Conservation (phyloP, 1,139 yeast genomes). For the Yamadazyma diddensiae region DNA sequence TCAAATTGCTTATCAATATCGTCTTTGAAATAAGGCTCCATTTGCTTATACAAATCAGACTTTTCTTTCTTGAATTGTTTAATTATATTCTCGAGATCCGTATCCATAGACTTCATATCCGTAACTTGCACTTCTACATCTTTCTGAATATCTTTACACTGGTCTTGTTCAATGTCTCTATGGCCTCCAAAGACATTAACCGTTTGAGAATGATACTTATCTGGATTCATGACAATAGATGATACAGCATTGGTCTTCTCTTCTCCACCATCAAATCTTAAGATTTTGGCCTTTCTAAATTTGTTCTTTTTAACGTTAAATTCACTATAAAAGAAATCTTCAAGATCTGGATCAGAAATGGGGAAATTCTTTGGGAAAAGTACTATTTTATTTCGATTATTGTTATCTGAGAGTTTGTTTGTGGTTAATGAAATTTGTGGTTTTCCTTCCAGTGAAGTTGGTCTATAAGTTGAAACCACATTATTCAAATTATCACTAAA, state of each 20-base stretch:
- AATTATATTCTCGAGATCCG: slow-evolving; percentile 14
- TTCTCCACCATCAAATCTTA: slow-evolving; percentile 10
- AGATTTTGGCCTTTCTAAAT: slow-evolving; percentile 4
- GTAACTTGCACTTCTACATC: slow-evolving; percentile 12
- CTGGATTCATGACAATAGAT: slow-evolving; percentile 4
- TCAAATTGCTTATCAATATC: slow-evolving; percentile 18
- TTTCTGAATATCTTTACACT: slow-evolving; percentile 9
- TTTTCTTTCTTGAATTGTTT: slow-evolving; percentile 9
- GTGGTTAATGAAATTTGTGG: too few relatives aligned
- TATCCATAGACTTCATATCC: slow-evolving; percentile 9
- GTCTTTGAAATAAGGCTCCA: slow-evolving; percentile 18
- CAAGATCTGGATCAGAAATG: slow-evolving; percentile 5
- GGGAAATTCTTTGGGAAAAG: slow-evolving; percentile 17
- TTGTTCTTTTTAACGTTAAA: slow-evolving; percentile 5
- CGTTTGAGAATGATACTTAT: slow-evolving; percentile 9
- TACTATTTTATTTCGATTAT: slow-evolving; percentile 7
- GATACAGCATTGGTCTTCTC: slow-evolving; percentile 11
- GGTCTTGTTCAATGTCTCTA: slow-evolving; percentile 9
- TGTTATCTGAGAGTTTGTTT: slow-evolving; percentile 6
- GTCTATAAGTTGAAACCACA: too few relatives aligned
- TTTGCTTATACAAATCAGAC: slow-evolving; percentile 16
- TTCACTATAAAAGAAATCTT: slow-evolving; percentile 7
- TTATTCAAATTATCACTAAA: too few relatives aligned
- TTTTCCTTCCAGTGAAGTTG: too few relatives aligned
- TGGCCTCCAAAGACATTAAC: slow-evolving; percentile 10